phyloP scores from a whole-genome alignment of 768 basidiomycete species.

The Trametopsis cervina region DNA sequence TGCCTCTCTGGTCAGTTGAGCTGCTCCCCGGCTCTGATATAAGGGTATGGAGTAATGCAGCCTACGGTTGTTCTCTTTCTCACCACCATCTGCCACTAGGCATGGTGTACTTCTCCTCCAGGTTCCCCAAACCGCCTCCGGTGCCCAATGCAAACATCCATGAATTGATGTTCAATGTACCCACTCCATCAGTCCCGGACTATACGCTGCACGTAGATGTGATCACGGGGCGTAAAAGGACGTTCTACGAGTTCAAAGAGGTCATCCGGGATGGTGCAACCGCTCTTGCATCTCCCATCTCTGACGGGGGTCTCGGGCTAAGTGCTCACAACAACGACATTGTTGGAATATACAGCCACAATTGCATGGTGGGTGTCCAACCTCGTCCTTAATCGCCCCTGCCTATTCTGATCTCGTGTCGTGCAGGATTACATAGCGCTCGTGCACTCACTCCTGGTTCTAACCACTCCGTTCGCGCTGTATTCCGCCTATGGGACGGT shows the following conservation, averaged over 20 bases:
- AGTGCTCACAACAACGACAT: conserved; percentile 42
- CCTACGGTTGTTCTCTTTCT: too few species aligned
- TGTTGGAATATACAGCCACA: conserved; percentile 64
- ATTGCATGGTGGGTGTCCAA: conserved; percentile 46
- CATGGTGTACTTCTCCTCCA: conserved; percentile 10
- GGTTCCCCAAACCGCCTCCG: conserved; percentile 8
- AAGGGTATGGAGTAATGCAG: too few species aligned
- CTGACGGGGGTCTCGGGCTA: conserved; percentile 34
- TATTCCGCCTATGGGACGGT: conserved; percentile 50
- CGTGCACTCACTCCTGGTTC: conserved; percentile 39
- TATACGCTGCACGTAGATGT: conserved; percentile 11
- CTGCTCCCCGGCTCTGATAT: too few species aligned
- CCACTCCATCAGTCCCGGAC: neutral
- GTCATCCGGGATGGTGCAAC: conserved; percentile 10
- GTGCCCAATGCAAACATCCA: conserved; percentile 11
- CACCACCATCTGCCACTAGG: neutral
- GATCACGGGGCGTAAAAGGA: conserved; percentile 3
- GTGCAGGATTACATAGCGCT: conserved; percentile 49
- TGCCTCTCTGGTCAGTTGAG: too few species aligned
- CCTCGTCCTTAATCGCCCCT: neutral
- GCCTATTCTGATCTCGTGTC: conserved; percentile 1
- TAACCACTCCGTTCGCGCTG: conserved; percentile 46
- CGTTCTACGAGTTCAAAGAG: conserved; percentile 8
- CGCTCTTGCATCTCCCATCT: conserved; percentile 5
- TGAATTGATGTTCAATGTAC: conserved; percentile 4